Base-by-base conservation (phyloP, 441 rosid genomes). In the Lepidium campestre region DNA sequence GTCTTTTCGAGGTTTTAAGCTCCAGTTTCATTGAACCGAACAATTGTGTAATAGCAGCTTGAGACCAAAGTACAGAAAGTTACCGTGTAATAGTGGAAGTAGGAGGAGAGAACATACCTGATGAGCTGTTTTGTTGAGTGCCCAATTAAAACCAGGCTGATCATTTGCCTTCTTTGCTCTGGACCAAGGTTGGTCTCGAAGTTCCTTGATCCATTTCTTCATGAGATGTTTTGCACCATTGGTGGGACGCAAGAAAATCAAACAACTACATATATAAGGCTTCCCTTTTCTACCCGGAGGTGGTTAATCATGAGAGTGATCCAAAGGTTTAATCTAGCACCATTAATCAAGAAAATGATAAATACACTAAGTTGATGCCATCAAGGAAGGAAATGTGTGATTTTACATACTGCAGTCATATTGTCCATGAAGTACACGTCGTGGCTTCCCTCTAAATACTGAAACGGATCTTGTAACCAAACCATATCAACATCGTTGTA, bases 111-210 rank as follows among this genome's bases (percentile, higher is more conserved):
- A n/a, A n/a, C n/a, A n/a, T n/a, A n/a, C n/a, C 95, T 83, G 84
- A 53, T 81, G 86, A 57, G 88, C 83, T 57, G 89, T 88, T 81
- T 77, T 89, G 50, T 71, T 85, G 41, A 88, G 60, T 31, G 93
- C 96, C 93, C 95, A 85, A 68, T 92, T 92, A 72, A 92, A 89
- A 53, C 81, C 95, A 80, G 98, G 98, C 61, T 89, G 96, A 75
- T 92, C 95, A 72, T 92, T 86, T 58, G 90, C 81, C 77, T 92
- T 84, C 4, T 23, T 23, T 15, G 75, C 77, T 71, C 66, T 79
- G 58, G 89, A 77, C 86, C 90, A 82, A 48, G 91, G 84, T 67
- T 85, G 84, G 64, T 67, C 88, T 58, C 75, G 78, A 67, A 89
- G 83, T 76, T 86, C 27, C 27, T 23, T 5, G 4, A 23, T 23